Conservation (phyloP, 192 early-diverging fungal genomes). For the Entomortierella lignicola region DNA sequence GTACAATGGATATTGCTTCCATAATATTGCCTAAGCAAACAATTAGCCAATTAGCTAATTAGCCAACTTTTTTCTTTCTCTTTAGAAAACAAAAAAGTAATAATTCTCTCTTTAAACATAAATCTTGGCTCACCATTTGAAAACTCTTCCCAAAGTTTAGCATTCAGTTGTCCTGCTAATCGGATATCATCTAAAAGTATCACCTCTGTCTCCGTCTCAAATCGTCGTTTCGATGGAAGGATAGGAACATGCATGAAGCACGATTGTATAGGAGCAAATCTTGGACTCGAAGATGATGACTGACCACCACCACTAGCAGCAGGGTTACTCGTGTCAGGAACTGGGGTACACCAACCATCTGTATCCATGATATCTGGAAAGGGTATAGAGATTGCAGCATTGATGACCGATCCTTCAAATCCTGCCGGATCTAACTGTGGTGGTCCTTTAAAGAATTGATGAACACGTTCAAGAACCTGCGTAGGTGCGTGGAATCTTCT, state of each 20-base stretch:
- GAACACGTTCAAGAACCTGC: constrained; percentile 21
- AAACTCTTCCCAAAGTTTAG: constrained; percentile 49
- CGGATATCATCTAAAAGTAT: constrained; percentile 36
- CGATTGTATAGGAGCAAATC: constrained; percentile 25
- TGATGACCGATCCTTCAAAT: constrained; percentile 28
- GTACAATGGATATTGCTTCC: constrained; percentile 44
- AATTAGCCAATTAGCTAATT: neutral
- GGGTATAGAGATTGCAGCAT: constrained; percentile 24
- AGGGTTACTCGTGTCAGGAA: neutral
- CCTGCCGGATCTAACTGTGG: constrained; percentile 38
- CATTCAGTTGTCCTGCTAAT: constrained; percentile 36
- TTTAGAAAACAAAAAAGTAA: too few species aligned
- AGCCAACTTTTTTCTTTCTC: neutral
- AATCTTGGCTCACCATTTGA: constrained; percentile 27
- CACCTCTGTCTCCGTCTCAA: constrained; percentile 43
- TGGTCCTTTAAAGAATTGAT: constrained; percentile 29
- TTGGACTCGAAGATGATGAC: neutral
- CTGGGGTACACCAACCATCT: constrained; percentile 26
- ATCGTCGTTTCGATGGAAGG: constrained; percentile 39
- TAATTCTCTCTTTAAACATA: too few species aligned
- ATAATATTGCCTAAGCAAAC: constrained; percentile 23
- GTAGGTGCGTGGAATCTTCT: constrained; percentile 41
- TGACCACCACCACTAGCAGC: neutral
- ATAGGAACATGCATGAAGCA: constrained; percentile 51
- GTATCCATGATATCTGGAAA: constrained; percentile 53